Percentiles rank a stretch among this genome's conserved stretches.
Conservation (phyloP, 352 stramenopile species). For the Halophytophthora batemanensis region DNA sequence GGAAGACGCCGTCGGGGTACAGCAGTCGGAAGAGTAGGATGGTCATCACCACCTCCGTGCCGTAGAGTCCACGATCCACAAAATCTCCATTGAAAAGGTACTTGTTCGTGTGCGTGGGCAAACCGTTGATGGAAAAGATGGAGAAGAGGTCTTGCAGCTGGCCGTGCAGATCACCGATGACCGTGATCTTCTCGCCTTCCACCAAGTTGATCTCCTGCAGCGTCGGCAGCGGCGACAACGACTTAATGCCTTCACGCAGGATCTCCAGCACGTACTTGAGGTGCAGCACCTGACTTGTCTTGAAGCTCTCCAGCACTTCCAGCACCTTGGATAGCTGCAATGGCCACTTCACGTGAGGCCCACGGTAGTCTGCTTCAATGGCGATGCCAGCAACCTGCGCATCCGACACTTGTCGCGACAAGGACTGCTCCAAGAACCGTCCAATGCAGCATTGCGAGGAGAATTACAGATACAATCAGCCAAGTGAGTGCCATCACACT, state of each 20-base stretch:
- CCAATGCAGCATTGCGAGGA: neutral
- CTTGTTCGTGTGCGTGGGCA: constrained; percentile 89
- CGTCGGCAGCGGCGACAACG: constrained; percentile 63
- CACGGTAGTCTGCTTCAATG: constrained; percentile 62
- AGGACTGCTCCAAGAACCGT: constrained; percentile 20
- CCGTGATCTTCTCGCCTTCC: constrained; percentile 88
- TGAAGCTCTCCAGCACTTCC: constrained; percentile 90
- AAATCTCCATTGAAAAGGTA: constrained; percentile 98
- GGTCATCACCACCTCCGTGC: constrained; percentile 84
- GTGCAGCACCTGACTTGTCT: constrained; percentile 83
- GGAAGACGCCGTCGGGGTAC: constrained; percentile 81
- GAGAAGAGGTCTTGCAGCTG: constrained; percentile 94
- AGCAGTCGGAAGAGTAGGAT: constrained; percentile 72
- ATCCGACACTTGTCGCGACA: constrained; percentile 54
- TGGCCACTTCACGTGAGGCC: constrained; percentile 80
- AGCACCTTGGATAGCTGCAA: constrained; percentile 83
- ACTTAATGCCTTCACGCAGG: constrained; percentile 62
- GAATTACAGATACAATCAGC: neutral
- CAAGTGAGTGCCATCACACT: neutral
- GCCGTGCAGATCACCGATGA: constrained; percentile 93
- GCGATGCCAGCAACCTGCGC: constrained; percentile 47
- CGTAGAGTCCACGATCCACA: constrained; percentile 91
- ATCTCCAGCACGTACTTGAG: constrained; percentile 91
- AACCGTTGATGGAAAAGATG: constrained; percentile 92
- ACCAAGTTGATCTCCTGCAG: constrained; percentile 85